Evolutionary conservation across 2,329 filamentous ascomycete genomes (phyloP), one percentile per base, ranked within the genome.

Genomic region (Phyllosticta ampelicida): DNA sequence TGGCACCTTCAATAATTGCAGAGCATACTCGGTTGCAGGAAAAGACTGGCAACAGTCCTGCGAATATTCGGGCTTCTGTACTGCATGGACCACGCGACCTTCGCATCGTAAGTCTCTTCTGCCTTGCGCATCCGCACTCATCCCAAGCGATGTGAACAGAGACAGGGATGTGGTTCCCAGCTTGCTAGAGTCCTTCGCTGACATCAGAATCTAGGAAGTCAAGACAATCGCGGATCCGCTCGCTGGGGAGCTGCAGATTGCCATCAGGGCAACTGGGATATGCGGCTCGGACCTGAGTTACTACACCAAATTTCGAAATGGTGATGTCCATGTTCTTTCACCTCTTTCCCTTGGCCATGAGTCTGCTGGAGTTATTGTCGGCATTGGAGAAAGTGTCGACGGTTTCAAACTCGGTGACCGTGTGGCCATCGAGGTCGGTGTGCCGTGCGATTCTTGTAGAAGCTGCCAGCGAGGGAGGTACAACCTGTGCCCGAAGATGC

Each of bases 231-330:
- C 81, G 4, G 58, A 77, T n/a, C 83, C 83, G 13, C 73, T 73
- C 13, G 70, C 75, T 60, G 73, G 77, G 57, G 83, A 87, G 66
- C 76, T 87, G 58, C 85, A 87, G 70, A 78, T 87, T 65, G 77
- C 81, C 63, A 77, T 87, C 69, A 81, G 80, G 65, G 78, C 81
- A 6, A 87, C 85, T 21, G 84, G 85, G 44, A 83, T 87, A 64
- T 87, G 85, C 68, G 85, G 85, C 58, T 86, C 83, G 8, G 85
- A 87, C 70, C 80, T 86, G 56, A 83, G 82, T 56, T 87, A 87
- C 71, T 87, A 86, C 75, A 86, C 82, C 69, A 86, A 86, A 65
- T 86, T 86, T 66, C 82, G 83, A 71, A 87, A 87, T 66, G 85
- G 85, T 51, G 84, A 86, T 69, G 78, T 87, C 54, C 84, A 84